Evolutionary conservation across 169 alveolate genomes (phyloP).

Genomic region (Theileria annulata): DNA sequence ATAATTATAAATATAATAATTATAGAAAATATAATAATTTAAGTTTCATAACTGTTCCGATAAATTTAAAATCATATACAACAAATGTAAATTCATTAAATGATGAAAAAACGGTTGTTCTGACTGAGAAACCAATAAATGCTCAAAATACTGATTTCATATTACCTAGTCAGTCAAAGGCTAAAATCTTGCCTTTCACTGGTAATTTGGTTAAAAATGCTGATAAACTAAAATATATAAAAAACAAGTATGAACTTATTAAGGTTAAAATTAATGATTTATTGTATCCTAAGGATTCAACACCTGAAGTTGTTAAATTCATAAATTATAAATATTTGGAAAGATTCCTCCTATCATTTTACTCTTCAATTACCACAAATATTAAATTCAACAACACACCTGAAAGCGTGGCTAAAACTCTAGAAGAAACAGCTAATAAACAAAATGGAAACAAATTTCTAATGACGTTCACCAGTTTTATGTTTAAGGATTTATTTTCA

Average conservation of each 20-base stretch:
- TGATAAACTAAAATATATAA: background rate
- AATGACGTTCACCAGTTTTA: conserved; percentile 23
- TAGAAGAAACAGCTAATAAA: conserved; percentile 2
- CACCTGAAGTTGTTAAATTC: conserved; percentile 7
- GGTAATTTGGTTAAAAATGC: background rate
- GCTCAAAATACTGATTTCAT: background rate
- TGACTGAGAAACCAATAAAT: background rate
- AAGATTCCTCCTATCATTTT: conserved; percentile 27
- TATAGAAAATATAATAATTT: background rate
- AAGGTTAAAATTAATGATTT: background rate
- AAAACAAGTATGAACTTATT: background rate
- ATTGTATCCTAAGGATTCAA: conserved; percentile 2
- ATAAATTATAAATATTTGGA: conserved; percentile 61
- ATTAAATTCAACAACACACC: conserved; percentile 5
- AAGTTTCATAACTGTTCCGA: background rate
- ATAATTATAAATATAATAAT: background rate
- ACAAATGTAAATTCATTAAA: background rate
- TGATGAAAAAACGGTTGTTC: background rate
- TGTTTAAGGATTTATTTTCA: conserved; percentile 48
- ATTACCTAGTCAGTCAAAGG: background rate
- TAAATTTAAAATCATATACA: background rate
- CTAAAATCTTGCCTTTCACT: background rate
- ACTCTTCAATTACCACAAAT: conserved; percentile 36
- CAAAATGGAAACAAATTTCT: conserved; percentile 25
- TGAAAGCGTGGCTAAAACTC: background rate